Percentiles rank a stretch among this genome's conserved stretches.
Conservation (phyloP, 148 eudicot species). For the Cornus kousa region DNA sequence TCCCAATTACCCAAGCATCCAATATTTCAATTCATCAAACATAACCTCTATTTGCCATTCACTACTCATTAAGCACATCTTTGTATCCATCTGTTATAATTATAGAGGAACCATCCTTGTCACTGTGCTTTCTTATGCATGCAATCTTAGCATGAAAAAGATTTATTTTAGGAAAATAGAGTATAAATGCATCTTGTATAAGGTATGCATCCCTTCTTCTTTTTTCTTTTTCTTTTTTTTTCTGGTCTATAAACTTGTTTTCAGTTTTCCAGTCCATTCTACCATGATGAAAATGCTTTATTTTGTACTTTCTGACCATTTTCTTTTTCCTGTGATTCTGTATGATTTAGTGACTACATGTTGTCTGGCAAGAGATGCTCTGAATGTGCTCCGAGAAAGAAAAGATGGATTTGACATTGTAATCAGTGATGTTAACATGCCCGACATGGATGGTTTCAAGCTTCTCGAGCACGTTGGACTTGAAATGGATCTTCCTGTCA, state of each 20-base stretch:
- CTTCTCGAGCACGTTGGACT: constrained; percentile 98
- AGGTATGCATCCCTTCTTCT: not conserved
- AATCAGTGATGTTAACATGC: constrained; percentile 99
- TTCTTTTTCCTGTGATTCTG: constrained; percentile 10
- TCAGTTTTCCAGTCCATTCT: not conserved
- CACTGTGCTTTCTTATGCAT: not conserved
- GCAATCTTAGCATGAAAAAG: not conserved
- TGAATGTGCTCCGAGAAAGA: constrained; percentile 80
- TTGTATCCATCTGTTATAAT: not conserved
- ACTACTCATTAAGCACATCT: not conserved
- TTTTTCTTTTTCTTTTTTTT: not conserved
- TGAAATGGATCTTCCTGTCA: constrained; percentile 98
- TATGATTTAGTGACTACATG: constrained; percentile 79
- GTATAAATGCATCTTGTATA: not conserved
- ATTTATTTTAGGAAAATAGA: not conserved
- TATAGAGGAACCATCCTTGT: not conserved
- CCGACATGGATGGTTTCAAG: constrained; percentile 98
- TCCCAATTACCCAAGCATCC: not conserved
- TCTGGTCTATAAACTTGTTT: not conserved
- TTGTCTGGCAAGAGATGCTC: constrained; percentile 84
- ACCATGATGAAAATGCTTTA: not conserved
- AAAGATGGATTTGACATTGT: constrained; percentile 92
- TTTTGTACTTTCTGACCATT: constrained; percentile 4
- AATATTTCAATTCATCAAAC: too few relatives aligned
- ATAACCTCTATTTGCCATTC: not conserved